phyloP scores from a whole-genome alignment of 495 filamentous ascomycete genomes.

The Filosporella fistucella region DNA sequence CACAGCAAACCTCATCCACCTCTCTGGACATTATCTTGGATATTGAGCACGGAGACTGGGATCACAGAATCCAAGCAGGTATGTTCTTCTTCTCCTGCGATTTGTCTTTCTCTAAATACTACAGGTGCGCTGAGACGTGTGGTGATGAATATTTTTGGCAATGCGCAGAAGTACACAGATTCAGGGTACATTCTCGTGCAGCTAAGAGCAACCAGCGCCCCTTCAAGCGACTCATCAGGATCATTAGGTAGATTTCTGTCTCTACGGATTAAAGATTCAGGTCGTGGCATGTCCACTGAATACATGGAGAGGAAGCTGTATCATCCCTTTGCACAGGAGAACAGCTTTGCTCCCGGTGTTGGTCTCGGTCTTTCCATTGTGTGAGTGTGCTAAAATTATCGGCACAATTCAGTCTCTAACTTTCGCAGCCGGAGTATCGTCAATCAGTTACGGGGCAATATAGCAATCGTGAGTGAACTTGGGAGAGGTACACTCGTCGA shows the following conservation, averaged over 20 bases:
- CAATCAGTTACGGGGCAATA: constrained; percentile 50
- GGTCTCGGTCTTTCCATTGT: constrained; percentile 69
- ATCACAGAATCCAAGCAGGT: constrained; percentile 60
- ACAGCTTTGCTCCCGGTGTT: constrained; percentile 57
- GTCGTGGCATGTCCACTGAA: constrained; percentile 56
- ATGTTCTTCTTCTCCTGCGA: not conserved
- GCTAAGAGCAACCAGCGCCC: too few relatives aligned
- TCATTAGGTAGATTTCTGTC: not conserved
- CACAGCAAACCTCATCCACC: not conserved
- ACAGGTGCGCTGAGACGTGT: constrained; percentile 60
- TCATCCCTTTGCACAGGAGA: constrained; percentile 68
- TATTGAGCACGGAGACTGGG: constrained; percentile 53
- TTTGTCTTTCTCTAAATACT: not conserved
- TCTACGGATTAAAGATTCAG: constrained; percentile 18
- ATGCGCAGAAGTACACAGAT: constrained; percentile 75
- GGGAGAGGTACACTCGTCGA: constrained; percentile 21
- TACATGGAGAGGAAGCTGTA: constrained; percentile 62
- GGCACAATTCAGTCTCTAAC: not conserved
- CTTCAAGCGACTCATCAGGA: not conserved
- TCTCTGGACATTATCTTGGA: constrained; percentile 52
- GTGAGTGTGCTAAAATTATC: constrained; percentile 22
- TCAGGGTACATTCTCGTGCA: constrained; percentile 59
- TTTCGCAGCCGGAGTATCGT: constrained; percentile 43
- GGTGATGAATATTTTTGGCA: constrained; percentile 79
- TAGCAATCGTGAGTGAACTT: constrained; percentile 40